Conservation (phyloP, 805 yeast genomes). For the Tetrapisispora nanseiensis region DNA sequence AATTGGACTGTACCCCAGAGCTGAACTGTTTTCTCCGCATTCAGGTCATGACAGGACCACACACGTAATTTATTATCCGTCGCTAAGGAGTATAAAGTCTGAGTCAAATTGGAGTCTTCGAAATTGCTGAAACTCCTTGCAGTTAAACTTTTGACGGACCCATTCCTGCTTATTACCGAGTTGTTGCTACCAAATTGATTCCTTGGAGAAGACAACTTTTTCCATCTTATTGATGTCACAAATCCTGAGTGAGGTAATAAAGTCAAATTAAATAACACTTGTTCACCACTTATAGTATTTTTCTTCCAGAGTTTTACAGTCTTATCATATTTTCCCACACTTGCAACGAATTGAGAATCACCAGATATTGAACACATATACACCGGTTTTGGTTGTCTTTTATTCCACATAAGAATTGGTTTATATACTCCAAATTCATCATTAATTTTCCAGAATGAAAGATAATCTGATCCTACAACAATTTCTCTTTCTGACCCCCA, state of each 20-base stretch:
- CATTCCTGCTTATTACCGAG: not conserved
- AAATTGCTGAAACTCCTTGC: conserved; percentile 16
- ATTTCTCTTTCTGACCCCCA: conserved; percentile 54
- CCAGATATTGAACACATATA: conserved; percentile 48
- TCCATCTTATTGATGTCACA: conserved; percentile 54
- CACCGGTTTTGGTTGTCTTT: conserved; percentile 52
- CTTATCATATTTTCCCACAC: conserved; percentile 51
- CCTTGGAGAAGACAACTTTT: conserved; percentile 9
- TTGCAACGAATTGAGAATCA: conserved; percentile 59
- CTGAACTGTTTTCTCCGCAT: conserved; percentile 46
- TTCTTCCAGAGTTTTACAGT: conserved; percentile 74
- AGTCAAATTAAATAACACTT: conserved; percentile 55
- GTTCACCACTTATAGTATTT: conserved; percentile 52
- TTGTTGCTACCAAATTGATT: not conserved
- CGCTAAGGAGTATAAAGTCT: conserved; percentile 56
- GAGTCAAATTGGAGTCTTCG: conserved; percentile 21
- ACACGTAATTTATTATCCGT: conserved; percentile 50
- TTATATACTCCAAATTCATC: conserved; percentile 37
- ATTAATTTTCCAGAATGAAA: conserved; percentile 44
- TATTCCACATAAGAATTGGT: conserved; percentile 30
- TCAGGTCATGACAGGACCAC: conserved; percentile 59
- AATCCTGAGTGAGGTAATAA: conserved; percentile 56
- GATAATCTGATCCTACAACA: conserved; percentile 46
- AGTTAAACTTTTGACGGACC: conserved; percentile 13
- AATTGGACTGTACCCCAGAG: conserved; percentile 44